phyloP scores from a whole-genome alignment of 164 flowering plant genomes.

The Annona cherimola region DNA sequence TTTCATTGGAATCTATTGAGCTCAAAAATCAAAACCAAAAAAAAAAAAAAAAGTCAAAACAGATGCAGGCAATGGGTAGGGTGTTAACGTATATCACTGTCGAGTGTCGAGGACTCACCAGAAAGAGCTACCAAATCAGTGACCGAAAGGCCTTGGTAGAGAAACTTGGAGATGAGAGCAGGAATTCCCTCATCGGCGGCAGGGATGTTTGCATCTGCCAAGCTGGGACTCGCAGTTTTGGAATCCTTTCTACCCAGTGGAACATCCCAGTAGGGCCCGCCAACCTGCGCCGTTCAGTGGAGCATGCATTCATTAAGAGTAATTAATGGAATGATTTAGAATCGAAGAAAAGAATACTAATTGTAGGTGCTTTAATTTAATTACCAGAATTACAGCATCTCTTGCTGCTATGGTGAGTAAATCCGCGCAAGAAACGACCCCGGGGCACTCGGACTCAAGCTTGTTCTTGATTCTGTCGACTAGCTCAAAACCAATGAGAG shows the following conservation, averaged over 20 bases:
- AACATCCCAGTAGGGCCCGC: slow-evolving; percentile 96
- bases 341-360: no score
- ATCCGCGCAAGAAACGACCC: slow-evolving; percentile 87
- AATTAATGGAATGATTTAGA: background rate
- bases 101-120: slow-evolving; percentile 34
- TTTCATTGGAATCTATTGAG: background rate
- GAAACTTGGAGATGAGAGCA: slow-evolving; percentile 57
- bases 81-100: no score
- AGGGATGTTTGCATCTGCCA: slow-evolving; percentile 54
- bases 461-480: slow-evolving; percentile 73
- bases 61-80: no score
- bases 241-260: slow-evolving; percentile 89
- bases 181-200: slow-evolving; percentile 46
- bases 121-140: slow-evolving; percentile 89
- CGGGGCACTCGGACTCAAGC: slow-evolving; percentile 92
- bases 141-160: slow-evolving; percentile 72
- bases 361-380: background rate
- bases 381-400: slow-evolving; percentile 89
- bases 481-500: slow-evolving; percentile 61
- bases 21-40: background rate
- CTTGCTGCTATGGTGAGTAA: slow-evolving; percentile 89
- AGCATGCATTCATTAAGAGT: background rate
- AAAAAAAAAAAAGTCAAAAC: no score
- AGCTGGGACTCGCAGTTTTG: slow-evolving; percentile 47
- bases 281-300: slow-evolving; percentile 46